phyloP scores from a whole-genome alignment of 2,329 filamentous ascomycete species.

The Aspergillus sp. region DNA sequence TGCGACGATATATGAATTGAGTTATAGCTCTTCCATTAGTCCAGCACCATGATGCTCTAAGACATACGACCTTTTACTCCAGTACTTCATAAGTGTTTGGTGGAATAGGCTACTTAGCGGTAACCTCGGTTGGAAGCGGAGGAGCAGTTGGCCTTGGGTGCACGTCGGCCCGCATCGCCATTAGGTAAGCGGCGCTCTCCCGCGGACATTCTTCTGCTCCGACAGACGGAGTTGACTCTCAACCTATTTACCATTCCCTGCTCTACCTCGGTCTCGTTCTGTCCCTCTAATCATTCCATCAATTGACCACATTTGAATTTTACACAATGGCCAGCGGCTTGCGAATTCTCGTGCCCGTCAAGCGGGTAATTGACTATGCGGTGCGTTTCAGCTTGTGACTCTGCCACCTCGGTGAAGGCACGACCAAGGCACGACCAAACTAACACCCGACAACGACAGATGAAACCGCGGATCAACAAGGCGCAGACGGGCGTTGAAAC shows the following conservation, averaged over 20 bases:
- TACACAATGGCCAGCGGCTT: slow-evolving; percentile 49
- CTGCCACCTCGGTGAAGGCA: not conserved
- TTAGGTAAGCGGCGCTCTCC: slow-evolving; percentile 23
- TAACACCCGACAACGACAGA: slow-evolving; percentile 28
- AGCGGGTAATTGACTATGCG: slow-evolving; percentile 84
- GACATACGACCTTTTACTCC: too few species aligned
- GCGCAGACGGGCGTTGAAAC: slow-evolving; percentile 85
- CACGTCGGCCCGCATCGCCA: slow-evolving; percentile 33
- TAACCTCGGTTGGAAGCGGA: slow-evolving; percentile 34
- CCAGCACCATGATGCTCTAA: not conserved
- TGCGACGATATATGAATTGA: not conserved
- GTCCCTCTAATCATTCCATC: slow-evolving; percentile 10
- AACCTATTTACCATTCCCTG: slow-evolving; percentile 5
- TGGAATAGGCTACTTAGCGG: slow-evolving; percentile 1
- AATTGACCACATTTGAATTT: slow-evolving; percentile 1
- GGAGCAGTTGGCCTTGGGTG: slow-evolving; percentile 15
- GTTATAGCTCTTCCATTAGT: not conserved
- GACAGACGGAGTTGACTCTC: slow-evolving; percentile 20
- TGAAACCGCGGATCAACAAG: slow-evolving; percentile 70
- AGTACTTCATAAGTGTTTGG: too few species aligned
- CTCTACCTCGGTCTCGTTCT: not conserved
- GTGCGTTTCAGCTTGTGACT: slow-evolving; percentile 47
- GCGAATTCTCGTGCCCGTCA: slow-evolving; percentile 75
- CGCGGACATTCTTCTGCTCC: slow-evolving; percentile 9
- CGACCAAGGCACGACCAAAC: not conserved